These are phyloP conservation scores for Paraurostyla sp. DNA, from an alignment of 73 alveolate genomes.

Conservation along the genomic window DNA sequence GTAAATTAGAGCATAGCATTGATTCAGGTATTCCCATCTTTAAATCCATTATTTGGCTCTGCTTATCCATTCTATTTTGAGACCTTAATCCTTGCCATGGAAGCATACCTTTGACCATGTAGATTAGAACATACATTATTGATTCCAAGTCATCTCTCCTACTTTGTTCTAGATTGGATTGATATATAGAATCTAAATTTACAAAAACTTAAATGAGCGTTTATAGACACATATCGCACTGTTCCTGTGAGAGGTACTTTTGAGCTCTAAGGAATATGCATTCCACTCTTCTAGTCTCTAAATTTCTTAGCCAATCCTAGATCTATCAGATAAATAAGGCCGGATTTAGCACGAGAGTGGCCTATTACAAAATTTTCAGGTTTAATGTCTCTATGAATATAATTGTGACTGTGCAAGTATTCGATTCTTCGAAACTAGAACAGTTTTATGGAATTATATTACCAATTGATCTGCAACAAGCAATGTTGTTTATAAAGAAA, in stretches of 20 bases:
- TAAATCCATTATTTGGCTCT: constrained; percentile 91
- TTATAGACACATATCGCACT: constrained; percentile 85
- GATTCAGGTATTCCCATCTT: constrained; percentile 85
- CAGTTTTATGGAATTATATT: not conserved
- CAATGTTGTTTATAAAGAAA: constrained; percentile 74
- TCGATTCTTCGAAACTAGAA: constrained; percentile 71
- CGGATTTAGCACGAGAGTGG: constrained; percentile 31
- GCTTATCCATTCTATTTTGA: constrained; percentile 86
- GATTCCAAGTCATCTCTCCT: constrained; percentile 98
- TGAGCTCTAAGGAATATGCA: constrained; percentile 81
- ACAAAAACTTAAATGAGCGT: constrained; percentile 82
- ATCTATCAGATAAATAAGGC: constrained; percentile 76
- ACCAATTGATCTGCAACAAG: constrained; percentile 83
- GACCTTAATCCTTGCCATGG: constrained; percentile 97
- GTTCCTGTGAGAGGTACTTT: constrained; percentile 84
- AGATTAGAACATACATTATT: constrained; percentile 90
- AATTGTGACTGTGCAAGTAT: constrained; percentile 79
- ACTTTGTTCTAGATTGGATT: constrained; percentile 75
- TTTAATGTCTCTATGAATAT: constrained; percentile 91
- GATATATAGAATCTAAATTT: constrained; percentile 1
- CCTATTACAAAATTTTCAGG: constrained; percentile 93
- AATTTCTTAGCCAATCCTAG: constrained; percentile 85
- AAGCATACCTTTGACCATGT: constrained; percentile 90
- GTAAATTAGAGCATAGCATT: constrained; percentile 87
- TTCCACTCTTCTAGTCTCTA: constrained; percentile 78